Conservation (phyloP, 2,329 filamentous ascomycete genomes). For the Cordyceps farinosa region DNA sequence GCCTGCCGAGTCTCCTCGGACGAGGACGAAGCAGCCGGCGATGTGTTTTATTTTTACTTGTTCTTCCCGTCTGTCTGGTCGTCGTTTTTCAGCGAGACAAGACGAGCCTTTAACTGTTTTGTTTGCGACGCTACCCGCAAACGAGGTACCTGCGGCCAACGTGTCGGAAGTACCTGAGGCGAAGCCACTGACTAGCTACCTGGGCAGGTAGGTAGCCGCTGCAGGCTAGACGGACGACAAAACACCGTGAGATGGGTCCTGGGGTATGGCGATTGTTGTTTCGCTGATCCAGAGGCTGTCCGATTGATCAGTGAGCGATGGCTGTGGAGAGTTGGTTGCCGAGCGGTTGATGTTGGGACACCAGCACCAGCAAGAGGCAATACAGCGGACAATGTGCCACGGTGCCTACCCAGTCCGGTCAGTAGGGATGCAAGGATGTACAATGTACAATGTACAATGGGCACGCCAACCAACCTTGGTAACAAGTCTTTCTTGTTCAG, state of each 20-base stretch:
- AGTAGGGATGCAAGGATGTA: not conserved
- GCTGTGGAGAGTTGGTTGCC: not conserved
- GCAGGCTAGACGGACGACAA: not conserved
- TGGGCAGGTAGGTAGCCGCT: not conserved
- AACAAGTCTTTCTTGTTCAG: not conserved
- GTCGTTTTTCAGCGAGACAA: not conserved
- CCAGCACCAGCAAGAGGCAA: not conserved
- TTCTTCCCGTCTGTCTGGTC: not conserved
- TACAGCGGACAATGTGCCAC: not conserved
- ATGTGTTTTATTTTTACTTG: not conserved
- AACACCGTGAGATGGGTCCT: not conserved
- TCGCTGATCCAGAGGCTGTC: not conserved
- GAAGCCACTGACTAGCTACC: not conserved
- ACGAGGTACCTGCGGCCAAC: not conserved
- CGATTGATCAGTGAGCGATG: not conserved
- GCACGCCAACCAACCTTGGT: too few relatives aligned
- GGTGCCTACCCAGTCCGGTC: not conserved
- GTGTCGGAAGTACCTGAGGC: not conserved
- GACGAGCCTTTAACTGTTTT: not conserved
- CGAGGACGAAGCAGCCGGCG: not conserved
- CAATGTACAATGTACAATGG: not conserved
- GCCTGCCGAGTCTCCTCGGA: not conserved
- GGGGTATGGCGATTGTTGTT: not conserved
- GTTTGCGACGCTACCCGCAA: slow-evolving; percentile 10
- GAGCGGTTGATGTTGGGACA: not conserved